These are phyloP conservation scores for Blastobotrys peoriensis DNA, from an alignment of 805 yeast species.

Conservation along the genomic window DNA sequence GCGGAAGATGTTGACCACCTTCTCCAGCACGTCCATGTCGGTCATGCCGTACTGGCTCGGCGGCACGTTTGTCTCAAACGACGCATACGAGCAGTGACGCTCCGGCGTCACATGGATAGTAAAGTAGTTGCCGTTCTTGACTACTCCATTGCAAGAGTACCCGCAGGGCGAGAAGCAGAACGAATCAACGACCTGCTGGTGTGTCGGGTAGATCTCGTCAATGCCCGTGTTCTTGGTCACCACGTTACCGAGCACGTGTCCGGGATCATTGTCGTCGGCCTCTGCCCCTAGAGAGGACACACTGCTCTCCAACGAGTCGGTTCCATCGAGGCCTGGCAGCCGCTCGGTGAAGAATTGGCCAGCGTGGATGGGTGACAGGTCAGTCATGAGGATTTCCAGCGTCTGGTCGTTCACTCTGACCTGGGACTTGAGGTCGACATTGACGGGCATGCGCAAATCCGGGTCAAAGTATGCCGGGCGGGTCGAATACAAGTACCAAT, in stretches of 20 bases:
- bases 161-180: slow-evolving; percentile 95
- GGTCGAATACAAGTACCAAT: slow-evolving; percentile 80
- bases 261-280: slow-evolving; percentile 54
- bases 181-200: slow-evolving; percentile 55
- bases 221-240: slow-evolving; percentile 61
- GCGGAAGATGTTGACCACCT: slow-evolving; percentile 56
- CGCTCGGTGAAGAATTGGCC: slow-evolving; percentile 53
- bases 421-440: slow-evolving; percentile 4
- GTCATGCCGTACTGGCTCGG: slow-evolving; percentile 34
- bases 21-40: slow-evolving; percentile 50
- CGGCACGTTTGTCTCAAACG: slow-evolving; percentile 85
- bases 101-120: slow-evolving; percentile 96
- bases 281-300: slow-evolving; percentile 26
- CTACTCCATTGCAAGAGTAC: slow-evolving; percentile 78
- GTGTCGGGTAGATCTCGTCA: slow-evolving; percentile 48
- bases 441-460: slow-evolving; percentile 4
- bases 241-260: slow-evolving; percentile 71
- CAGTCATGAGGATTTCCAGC: slow-evolving; percentile 88
- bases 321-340: slow-evolving; percentile 33
- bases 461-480: slow-evolving; percentile 34
- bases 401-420: slow-evolving; percentile 51
- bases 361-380: slow-evolving; percentile 53
- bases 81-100: slow-evolving; percentile 89
- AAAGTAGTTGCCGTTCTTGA: slow-evolving; percentile 57
- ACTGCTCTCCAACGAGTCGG: slow-evolving; percentile 23